These are phyloP conservation scores for Yamadazyma endophytica DNA, from an alignment of 805 yeast species.

Conservation along the genomic window DNA sequence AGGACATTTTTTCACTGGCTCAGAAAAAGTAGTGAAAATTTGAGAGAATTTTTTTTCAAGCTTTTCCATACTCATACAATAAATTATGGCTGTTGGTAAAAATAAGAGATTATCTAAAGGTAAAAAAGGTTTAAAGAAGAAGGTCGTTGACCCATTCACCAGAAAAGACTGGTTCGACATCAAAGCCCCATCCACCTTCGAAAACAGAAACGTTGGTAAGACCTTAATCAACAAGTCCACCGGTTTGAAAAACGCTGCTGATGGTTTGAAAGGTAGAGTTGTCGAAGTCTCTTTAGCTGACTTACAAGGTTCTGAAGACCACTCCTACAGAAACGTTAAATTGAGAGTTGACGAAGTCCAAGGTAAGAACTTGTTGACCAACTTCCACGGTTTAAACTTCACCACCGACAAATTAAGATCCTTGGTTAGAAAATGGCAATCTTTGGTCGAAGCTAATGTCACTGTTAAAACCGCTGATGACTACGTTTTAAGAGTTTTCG, in stretches of 20 bases:
- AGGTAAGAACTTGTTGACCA: constrained; percentile 97
- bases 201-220: constrained; percentile 98
- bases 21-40: no score
- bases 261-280: constrained; percentile 97
- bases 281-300: constrained; percentile 95
- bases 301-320: constrained; percentile 98
- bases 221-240: constrained; percentile 97
- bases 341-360: constrained; percentile 98
- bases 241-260: constrained; percentile 97
- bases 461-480: constrained; percentile 98
- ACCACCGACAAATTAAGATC: constrained; percentile 97
- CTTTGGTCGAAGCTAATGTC: constrained; percentile 95
- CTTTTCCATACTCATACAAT: background rate
- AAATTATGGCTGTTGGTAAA: constrained; percentile 55
- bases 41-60: background rate
- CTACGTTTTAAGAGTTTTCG: constrained; percentile 93
- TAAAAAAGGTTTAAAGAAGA: constrained; percentile 98
- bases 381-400: constrained; percentile 99
- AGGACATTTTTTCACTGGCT: no score
- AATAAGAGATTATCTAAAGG: constrained; percentile 73
- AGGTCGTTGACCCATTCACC: constrained; percentile 98
- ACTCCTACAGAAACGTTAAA: constrained; percentile 94
- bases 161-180: constrained; percentile 98
- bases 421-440: constrained; percentile 98
- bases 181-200: constrained; percentile 98